A percentile compares a stretch with the other conserved stretches of the same genome.
Conservation (phyloP, 352 stramenopile genomes). For the Phytophthora parvispora region DNA sequence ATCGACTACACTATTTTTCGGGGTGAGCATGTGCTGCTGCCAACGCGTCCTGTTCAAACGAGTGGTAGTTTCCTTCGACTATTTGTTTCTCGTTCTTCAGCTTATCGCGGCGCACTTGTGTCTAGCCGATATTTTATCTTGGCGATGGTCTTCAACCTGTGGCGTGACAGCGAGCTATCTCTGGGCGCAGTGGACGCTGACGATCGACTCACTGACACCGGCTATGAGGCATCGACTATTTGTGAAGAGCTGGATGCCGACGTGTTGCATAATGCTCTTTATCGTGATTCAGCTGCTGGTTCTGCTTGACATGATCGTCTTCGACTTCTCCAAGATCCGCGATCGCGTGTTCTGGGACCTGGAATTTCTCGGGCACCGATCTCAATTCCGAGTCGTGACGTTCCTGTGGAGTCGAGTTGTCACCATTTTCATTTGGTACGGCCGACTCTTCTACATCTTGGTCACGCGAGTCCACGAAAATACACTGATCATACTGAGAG, state of each 20-base stretch:
- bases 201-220: slow-evolving; percentile 27
- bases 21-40: slow-evolving; percentile 11
- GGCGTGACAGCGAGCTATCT: slow-evolving; percentile 23
- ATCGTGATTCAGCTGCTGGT: slow-evolving; percentile 29
- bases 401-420: slow-evolving; percentile 38
- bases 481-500: slow-evolving; percentile 31
- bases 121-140: slow-evolving; percentile 31
- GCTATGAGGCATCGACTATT: slow-evolving; percentile 19
- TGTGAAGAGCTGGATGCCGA: slow-evolving; percentile 35
- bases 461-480: slow-evolving; percentile 28
- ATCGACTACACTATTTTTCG: slow-evolving; percentile 13
- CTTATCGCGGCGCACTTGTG: slow-evolving; percentile 32
- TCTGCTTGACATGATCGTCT: slow-evolving; percentile 24
- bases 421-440: slow-evolving; percentile 38
- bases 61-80: slow-evolving; percentile 31
- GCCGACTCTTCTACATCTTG: slow-evolving; percentile 32
- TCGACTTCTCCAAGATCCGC: slow-evolving; percentile 18
- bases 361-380: slow-evolving; percentile 17
- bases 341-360: slow-evolving; percentile 37
- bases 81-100: slow-evolving; percentile 33
- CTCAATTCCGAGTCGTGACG: slow-evolving; percentile 33
- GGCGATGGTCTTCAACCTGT: slow-evolving; percentile 28
- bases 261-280: slow-evolving; percentile 28
- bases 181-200: slow-evolving; percentile 19
- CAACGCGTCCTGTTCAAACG: slow-evolving; percentile 26